phyloP scores from a whole-genome alignment of 2,329 filamentous ascomycete genomes.

The Colletotrichum magnum region DNA sequence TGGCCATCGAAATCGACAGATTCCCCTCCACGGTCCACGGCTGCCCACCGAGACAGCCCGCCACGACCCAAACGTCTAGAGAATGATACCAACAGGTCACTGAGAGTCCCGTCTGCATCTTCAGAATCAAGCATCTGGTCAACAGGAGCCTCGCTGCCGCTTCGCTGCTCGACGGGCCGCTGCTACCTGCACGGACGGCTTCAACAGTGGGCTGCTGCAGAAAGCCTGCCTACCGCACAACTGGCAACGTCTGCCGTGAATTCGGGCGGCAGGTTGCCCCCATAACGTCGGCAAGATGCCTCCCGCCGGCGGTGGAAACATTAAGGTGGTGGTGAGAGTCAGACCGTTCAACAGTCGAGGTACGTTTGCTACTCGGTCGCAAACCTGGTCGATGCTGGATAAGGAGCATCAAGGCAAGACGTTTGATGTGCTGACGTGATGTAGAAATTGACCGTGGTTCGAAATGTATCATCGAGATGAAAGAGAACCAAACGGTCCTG shows the following conservation, averaged over 20 bases:
- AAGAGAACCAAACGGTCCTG: conserved; percentile 90
- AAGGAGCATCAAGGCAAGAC: too few species aligned
- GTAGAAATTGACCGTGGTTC: conserved; percentile 90
- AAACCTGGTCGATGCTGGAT: too few species aligned
- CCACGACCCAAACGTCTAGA: conserved; percentile 6
- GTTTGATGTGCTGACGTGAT: conserved; percentile 11
- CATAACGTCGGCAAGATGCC: conserved; percentile 64
- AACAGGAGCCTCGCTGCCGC: conserved; percentile 10
- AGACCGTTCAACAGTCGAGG: conserved; percentile 97
- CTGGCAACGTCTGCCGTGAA: conserved; percentile 27
- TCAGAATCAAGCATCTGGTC: not conserved
- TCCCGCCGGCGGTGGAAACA: conserved; percentile 87
- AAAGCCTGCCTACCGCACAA: conserved; percentile 33
- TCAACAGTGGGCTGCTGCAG: conserved; percentile 5
- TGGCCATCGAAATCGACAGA: conserved; percentile 28
- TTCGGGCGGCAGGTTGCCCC: conserved; percentile 38
- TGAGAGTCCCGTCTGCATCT: conserved; percentile 16
- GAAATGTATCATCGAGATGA: conserved; percentile 99
- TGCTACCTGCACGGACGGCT: conserved; percentile 5
- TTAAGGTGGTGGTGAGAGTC: conserved; percentile 98
- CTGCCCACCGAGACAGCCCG: conserved; percentile 21
- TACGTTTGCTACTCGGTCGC: conserved; percentile 53
- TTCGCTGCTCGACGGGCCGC: not conserved
- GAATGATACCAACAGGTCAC: conserved; percentile 16
- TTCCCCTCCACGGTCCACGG: conserved; percentile 28